Evolutionary conservation across 805 yeast genomes (phyloP).

Genomic region (Wickerhamiella sergipiensis): DNA sequence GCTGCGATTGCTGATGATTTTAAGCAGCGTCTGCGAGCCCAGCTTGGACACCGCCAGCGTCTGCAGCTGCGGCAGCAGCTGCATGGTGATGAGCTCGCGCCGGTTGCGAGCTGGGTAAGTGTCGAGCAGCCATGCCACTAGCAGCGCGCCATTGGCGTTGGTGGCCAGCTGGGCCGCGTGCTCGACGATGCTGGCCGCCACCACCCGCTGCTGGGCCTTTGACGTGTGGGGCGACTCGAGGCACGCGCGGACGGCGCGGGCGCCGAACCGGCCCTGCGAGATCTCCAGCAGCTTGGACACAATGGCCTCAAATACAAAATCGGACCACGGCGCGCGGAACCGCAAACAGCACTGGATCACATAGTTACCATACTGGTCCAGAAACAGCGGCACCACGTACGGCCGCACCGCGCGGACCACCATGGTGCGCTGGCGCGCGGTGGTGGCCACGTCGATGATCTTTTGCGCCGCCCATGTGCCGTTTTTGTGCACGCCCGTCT

Average conservation of each 20-base stretch:
- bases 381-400: slow-evolving; percentile 69
- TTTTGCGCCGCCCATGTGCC: slow-evolving; percentile 99
- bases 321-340: slow-evolving; percentile 79
- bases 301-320: slow-evolving; percentile 76
- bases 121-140: slow-evolving; percentile 90
- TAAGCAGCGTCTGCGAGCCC: slow-evolving; percentile 70
- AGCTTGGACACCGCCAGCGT: slow-evolving; percentile 65
- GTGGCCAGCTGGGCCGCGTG: slow-evolving; percentile 68
- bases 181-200: slow-evolving; percentile 65
- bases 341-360: slow-evolving; percentile 89
- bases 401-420: slow-evolving; percentile 64
- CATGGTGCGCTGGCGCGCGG: slow-evolving; percentile 46
- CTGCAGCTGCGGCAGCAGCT: slow-evolving; percentile 47
- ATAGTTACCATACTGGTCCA: slow-evolving; percentile 94
- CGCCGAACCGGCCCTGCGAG: slow-evolving; percentile 83
- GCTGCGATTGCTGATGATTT: slow-evolving; percentile 53
- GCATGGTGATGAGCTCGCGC: slow-evolving; percentile 49
- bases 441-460: slow-evolving; percentile 62
- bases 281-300: slow-evolving; percentile 65
- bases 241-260: slow-evolving; percentile 88
- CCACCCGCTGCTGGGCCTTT: slow-evolving; percentile 51
- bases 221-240: slow-evolving; percentile 64
- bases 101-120: slow-evolving; percentile 46
- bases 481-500: slow-evolving; percentile 89
- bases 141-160: slow-evolving; percentile 75